phyloP scores from a whole-genome alignment of 2,329 filamentous ascomycete species.

The Aspergillus tubingensis region DNA sequence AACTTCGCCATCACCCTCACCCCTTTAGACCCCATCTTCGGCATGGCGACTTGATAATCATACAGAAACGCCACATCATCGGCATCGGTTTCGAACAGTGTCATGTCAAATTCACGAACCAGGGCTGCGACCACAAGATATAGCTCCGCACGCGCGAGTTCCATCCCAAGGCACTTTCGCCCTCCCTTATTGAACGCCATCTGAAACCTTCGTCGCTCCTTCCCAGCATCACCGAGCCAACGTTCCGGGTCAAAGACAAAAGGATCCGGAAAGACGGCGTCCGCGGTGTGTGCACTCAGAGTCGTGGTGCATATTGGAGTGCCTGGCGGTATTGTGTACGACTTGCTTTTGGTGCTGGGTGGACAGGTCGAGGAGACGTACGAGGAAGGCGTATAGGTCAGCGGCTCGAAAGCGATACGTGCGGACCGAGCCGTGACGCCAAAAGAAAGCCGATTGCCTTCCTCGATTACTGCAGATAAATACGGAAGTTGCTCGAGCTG shows the following conservation, averaged over 20 bases:
- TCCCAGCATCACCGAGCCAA: conserved; percentile 39
- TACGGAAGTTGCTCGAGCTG: conserved; percentile 42
- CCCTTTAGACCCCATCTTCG: conserved; percentile 26
- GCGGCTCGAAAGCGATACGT: conserved; percentile 20
- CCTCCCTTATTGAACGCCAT: conserved; percentile 47
- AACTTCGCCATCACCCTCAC: conserved; percentile 20
- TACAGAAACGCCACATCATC: conserved; percentile 31
- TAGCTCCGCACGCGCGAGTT: conserved; percentile 37
- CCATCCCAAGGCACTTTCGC: conserved; percentile 46
- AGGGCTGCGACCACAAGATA: conserved; percentile 29
- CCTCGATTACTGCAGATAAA: conserved; percentile 42
- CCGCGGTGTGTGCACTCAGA: conserved; percentile 30
- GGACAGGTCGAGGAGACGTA: conserved; percentile 24
- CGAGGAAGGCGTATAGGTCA: conserved; percentile 17
- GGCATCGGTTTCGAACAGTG: conserved; percentile 28
- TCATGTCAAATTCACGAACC: conserved; percentile 31
- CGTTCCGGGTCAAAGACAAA: conserved; percentile 42
- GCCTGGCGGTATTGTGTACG: conserved; percentile 27
- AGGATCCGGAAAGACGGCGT: conserved; percentile 40
- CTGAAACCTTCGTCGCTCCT: conserved; percentile 41
- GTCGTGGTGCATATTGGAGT: conserved; percentile 43
- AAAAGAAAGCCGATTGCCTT: conserved; percentile 38
- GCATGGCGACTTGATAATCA: conserved; percentile 33
- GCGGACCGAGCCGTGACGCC: conserved; percentile 43
- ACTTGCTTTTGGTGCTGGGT: not conserved